Conservation (phyloP, 345 rosid species). For the Salix dunnii region DNA sequence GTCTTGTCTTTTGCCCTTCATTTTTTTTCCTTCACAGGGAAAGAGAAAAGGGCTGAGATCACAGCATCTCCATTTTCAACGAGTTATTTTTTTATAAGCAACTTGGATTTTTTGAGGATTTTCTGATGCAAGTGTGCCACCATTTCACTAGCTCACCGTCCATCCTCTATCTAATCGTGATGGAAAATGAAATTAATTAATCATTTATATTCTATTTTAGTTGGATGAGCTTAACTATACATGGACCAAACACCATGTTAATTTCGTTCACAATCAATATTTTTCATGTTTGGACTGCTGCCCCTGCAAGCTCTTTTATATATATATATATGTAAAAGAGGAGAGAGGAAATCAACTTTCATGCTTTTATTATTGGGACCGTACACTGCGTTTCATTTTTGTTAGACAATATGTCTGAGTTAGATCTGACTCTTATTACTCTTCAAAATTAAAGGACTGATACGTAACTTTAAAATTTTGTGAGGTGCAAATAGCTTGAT, state of each 20-base stretch:
- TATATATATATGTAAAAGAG: too few relatives aligned
- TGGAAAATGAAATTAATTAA: slow-evolving; percentile 4
- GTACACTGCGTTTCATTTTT: background rate
- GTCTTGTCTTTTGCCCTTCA: too few relatives aligned
- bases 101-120: background rate
- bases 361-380: background rate
- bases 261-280: background rate
- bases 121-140: background rate
- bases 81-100: background rate
- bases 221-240: background rate
- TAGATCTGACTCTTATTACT: too few relatives aligned
- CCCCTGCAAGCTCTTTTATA: background rate
- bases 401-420: background rate
- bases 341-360: too few relatives aligned
- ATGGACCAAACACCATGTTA: background rate
- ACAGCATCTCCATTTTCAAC: background rate
- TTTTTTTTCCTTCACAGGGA: background rate
- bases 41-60: background rate
- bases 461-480: too few relatives aligned
- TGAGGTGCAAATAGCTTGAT: background rate
- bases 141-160: background rate
- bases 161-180: background rate
- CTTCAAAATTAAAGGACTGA: too few relatives aligned
- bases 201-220: background rate
- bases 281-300: slow-evolving; percentile 9